Conservation (phyloP, 331 rosid species). For the Malus hybrid region DNA sequence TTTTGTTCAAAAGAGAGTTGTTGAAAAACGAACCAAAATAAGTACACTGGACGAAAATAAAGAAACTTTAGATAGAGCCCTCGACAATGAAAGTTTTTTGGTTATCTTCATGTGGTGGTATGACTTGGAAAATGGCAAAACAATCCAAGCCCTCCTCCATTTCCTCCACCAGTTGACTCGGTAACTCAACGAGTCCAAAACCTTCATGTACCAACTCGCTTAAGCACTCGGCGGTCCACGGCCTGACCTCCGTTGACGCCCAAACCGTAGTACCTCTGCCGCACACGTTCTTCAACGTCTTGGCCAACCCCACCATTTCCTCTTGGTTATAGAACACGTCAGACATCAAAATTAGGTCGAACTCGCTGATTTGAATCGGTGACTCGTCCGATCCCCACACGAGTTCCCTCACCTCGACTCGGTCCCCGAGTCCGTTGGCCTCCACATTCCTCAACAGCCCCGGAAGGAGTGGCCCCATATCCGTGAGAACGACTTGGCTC, state of each 20-base stretch:
- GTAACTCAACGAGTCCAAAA: constrained; percentile 21
- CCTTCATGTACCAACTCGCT: constrained; percentile 20
- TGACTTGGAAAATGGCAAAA: constrained; percentile 18
- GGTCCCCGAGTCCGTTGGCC: constrained; percentile 18
- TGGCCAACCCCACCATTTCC: constrained; percentile 18
- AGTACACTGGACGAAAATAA: too few species aligned
- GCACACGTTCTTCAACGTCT: constrained; percentile 14
- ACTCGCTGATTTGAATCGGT: constrained; percentile 1
- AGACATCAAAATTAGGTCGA: constrained; percentile 32
- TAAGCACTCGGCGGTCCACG: constrained; percentile 24
- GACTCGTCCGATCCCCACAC: constrained; percentile 27
- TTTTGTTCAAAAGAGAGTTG: too few species aligned
- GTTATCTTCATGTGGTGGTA: neutral
- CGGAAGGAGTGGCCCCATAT: constrained; percentile 14
- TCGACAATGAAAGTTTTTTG: too few species aligned
- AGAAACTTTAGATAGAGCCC: too few species aligned
- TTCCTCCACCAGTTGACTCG: neutral
- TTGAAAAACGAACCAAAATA: too few species aligned
- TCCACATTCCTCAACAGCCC: constrained; percentile 23
- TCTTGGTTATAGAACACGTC: constrained; percentile 23
- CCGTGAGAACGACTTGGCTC: constrained; percentile 20
- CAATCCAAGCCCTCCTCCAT: neutral
- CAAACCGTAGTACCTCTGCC: constrained; percentile 9
- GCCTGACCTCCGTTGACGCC: constrained; percentile 30
- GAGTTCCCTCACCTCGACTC: constrained; percentile 27